Conservation (phyloP, 1,284 basidiomycete genomes). For the Pseudomicrostroma phylloplanum region DNA sequence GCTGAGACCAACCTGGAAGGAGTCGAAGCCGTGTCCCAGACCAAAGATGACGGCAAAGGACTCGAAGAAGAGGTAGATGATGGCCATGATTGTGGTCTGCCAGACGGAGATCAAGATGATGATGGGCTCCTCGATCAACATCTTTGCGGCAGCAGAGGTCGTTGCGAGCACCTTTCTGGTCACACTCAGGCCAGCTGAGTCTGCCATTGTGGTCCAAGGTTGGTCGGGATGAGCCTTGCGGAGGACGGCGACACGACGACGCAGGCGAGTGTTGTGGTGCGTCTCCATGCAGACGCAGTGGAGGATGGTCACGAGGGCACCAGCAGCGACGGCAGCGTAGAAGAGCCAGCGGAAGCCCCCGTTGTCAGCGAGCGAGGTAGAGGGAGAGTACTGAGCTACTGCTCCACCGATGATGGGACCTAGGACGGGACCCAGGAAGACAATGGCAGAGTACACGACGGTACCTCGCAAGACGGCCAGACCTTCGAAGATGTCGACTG, state of each 20-base stretch:
- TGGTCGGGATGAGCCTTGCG: slow-evolving; percentile 16
- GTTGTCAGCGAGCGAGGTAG: slow-evolving; percentile 9
- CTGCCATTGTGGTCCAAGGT: slow-evolving; percentile 7
- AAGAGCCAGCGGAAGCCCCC: slow-evolving; percentile 11
- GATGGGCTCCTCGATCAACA: slow-evolving; percentile 28
- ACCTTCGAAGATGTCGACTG: slow-evolving; percentile 13
- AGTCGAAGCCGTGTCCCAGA: slow-evolving; percentile 6
- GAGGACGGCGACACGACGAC: slow-evolving; percentile 14
- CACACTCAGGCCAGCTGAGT: background rate
- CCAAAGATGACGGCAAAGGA: slow-evolving; percentile 10
- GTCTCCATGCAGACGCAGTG: slow-evolving; percentile 19
- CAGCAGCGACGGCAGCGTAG: slow-evolving; percentile 11
- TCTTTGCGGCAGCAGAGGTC: slow-evolving; percentile 17
- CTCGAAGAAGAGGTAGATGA: slow-evolving; percentile 13
- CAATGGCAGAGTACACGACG: slow-evolving; percentile 13
- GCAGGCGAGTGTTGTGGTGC: slow-evolving; percentile 21
- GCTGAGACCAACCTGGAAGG: slow-evolving; percentile 7
- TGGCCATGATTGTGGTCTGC: slow-evolving; percentile 8
- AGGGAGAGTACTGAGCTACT: background rate
- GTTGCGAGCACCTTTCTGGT: background rate
- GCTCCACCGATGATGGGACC: slow-evolving; percentile 12
- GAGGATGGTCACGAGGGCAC: background rate
- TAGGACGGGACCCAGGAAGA: slow-evolving; percentile 10
- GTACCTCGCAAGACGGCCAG: slow-evolving; percentile 1
- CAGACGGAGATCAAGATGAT: slow-evolving; percentile 24